Conservation (phyloP, 805 yeast genomes). For the Wickerhamiella dianesei region DNA sequence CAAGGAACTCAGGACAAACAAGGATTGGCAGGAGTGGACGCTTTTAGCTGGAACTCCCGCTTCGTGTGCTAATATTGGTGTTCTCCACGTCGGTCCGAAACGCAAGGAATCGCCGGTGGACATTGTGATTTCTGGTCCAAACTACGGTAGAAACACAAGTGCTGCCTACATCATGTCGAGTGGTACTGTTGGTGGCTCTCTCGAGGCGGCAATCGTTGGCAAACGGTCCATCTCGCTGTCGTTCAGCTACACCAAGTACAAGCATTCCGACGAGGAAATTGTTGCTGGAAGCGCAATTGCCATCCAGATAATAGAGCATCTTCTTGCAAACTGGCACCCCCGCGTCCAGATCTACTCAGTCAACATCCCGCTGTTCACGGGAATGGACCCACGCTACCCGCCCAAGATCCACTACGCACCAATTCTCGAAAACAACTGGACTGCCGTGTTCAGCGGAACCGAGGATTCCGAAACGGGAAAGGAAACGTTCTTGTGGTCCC, state of each 20-base stretch:
- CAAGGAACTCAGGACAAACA: slow-evolving; percentile 20
- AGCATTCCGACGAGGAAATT: slow-evolving; percentile 37
- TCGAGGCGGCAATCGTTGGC: slow-evolving; percentile 71
- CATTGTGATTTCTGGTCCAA: slow-evolving; percentile 86
- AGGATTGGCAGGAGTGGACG: slow-evolving; percentile 47
- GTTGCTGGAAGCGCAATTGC: slow-evolving; percentile 55
- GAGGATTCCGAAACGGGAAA: slow-evolving; percentile 1
- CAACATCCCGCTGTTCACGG: slow-evolving; percentile 62
- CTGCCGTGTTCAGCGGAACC: slow-evolving; percentile 39
- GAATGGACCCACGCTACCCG: slow-evolving; percentile 45
- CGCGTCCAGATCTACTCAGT: slow-evolving; percentile 63
- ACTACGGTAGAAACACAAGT: slow-evolving; percentile 85
- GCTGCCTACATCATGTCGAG: slow-evolving; percentile 79
- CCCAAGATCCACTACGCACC: slow-evolving; percentile 48
- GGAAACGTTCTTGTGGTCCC: slow-evolving; percentile 56
- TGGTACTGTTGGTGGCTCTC: slow-evolving; percentile 94
- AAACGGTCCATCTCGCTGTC: slow-evolving; percentile 64
- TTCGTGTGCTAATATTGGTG: slow-evolving; percentile 82
- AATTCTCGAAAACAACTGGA: slow-evolving; percentile 73
- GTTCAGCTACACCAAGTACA: slow-evolving; percentile 54
- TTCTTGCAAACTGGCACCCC: slow-evolving; percentile 44
- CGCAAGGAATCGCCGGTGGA: slow-evolving; percentile 49
- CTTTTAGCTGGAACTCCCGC: slow-evolving; percentile 92
- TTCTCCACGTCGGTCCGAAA: slow-evolving; percentile 44
- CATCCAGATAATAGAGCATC: slow-evolving; percentile 46